Evolutionary conservation across 2,329 filamentous ascomycete genomes (phyloP).

Genomic region (Penicillium italicum): DNA sequence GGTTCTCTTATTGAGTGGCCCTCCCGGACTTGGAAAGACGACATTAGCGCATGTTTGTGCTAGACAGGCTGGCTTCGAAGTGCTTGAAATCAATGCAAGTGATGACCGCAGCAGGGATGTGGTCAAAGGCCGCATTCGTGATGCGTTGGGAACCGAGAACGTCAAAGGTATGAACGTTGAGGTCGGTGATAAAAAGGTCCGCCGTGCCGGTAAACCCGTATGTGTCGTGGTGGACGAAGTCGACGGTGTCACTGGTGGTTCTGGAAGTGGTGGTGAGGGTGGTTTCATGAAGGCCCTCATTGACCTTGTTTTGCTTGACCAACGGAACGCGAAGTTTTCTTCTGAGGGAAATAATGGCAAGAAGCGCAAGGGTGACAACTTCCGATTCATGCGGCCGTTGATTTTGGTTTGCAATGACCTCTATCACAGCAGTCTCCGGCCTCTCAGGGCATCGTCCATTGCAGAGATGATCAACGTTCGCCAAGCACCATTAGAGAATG

Average conservation of each 20-base stretch:
- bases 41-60: conserved; percentile 96
- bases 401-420: conserved; percentile 97
- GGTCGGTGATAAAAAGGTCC: conserved; percentile 49
- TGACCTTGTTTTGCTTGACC: conserved; percentile 79
- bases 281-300: conserved; percentile 95
- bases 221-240: conserved; percentile 97
- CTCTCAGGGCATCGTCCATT: conserved; percentile 75
- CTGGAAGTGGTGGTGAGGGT: conserved; percentile 74
- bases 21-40: conserved; percentile 91
- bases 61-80: conserved; percentile 89
- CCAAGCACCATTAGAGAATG: conserved; percentile 80
- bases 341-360: conserved; percentile 26
- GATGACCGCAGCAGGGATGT: conserved; percentile 88
- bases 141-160: conserved; percentile 89
- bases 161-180: conserved; percentile 64
- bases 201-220: conserved; percentile 76
- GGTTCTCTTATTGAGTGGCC: conserved; percentile 83
- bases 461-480: conserved; percentile 91
- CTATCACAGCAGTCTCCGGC: conserved; percentile 83
- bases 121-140: conserved; percentile 84
- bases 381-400: conserved; percentile 79
- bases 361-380: conserved; percentile 75
- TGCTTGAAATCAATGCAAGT: conserved; percentile 95
- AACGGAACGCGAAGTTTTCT: conserved; percentile 63
- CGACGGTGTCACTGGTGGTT: conserved; percentile 83